Percentiles rank a stretch among this genome's conserved stretches.
Evolutionary conservation across 2,329 filamentous ascomycete species (phyloP).

Genomic region (Curvularia spicifera): DNA sequence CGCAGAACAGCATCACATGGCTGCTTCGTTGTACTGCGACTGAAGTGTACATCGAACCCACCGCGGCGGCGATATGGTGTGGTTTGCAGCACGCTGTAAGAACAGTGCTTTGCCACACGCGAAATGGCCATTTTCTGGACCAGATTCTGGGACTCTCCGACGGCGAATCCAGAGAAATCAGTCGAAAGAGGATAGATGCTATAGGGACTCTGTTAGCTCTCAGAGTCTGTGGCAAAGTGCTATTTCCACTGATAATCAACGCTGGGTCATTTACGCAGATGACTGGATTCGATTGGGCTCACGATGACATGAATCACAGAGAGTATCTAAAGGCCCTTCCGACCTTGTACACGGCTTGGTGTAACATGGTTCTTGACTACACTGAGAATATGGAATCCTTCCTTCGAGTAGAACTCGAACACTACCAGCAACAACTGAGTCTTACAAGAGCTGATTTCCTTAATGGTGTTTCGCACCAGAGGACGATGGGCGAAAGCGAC

Average conservation of each 20-base stretch:
- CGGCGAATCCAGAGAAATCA: neutral
- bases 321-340: neutral
- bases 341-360: neutral
- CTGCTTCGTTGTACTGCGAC: neutral
- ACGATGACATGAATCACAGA: neutral
- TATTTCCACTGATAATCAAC: neutral
- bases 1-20: conserved; percentile 1
- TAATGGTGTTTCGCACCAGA: neutral
- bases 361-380: neutral
- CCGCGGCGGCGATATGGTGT: neutral
- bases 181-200: neutral
- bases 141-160: neutral
- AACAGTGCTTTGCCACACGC: neutral
- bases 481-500: no score
- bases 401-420: neutral
- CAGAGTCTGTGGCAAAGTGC: neutral
- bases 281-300: neutral
- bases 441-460: neutral
- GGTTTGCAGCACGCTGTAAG: neutral
- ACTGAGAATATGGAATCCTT: neutral
- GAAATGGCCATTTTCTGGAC: neutral
- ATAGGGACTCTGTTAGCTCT: neutral
- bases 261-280: neutral
- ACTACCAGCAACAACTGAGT: neutral
- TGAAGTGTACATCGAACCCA: neutral